Conservation (phyloP, 768 basidiomycete species). For the Fomitopsis pulvina region DNA sequence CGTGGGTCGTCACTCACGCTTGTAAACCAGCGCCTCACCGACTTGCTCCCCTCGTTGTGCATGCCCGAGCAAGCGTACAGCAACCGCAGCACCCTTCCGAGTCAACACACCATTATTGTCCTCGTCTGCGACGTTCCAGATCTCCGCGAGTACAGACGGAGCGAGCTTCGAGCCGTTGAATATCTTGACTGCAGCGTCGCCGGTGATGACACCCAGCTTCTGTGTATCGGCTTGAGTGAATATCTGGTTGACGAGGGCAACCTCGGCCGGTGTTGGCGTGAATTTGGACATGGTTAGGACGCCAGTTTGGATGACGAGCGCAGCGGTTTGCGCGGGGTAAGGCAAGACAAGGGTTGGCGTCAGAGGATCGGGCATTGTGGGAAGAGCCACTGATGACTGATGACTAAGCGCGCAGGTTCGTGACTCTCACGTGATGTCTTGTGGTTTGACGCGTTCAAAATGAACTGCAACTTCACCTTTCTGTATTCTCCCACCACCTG, state of each 20-base stretch:
- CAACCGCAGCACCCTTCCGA: constrained; percentile 79
- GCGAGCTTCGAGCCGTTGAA: constrained; percentile 80
- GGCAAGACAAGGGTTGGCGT: background rate
- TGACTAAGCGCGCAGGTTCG: background rate
- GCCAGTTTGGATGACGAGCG: constrained; percentile 3
- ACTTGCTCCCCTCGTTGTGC: constrained; percentile 82
- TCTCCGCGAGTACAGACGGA: constrained; percentile 77
- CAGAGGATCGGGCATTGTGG: background rate
- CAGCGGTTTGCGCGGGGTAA: constrained; percentile 7
- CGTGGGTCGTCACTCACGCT: constrained; percentile 47
- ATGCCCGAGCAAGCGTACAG: constrained; percentile 87
- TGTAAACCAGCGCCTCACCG: constrained; percentile 52
- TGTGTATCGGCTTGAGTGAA: constrained; percentile 70
- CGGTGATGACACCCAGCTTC: constrained; percentile 79
- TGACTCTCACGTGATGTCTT: background rate
- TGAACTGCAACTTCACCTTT: background rate
- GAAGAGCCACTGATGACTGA: constrained; percentile 6
- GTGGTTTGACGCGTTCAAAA: constrained; percentile 7
- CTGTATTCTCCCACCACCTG: background rate
- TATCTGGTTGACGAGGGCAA: constrained; percentile 64
- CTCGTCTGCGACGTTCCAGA: constrained; percentile 90
- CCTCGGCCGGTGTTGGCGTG: constrained; percentile 39
- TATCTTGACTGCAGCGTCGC: constrained; percentile 84
- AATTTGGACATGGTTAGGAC: constrained; percentile 35
- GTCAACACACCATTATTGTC: constrained; percentile 92